phyloP scores from a whole-genome alignment of 129 eudicot species.

The Flaveria ramosissima region DNA sequence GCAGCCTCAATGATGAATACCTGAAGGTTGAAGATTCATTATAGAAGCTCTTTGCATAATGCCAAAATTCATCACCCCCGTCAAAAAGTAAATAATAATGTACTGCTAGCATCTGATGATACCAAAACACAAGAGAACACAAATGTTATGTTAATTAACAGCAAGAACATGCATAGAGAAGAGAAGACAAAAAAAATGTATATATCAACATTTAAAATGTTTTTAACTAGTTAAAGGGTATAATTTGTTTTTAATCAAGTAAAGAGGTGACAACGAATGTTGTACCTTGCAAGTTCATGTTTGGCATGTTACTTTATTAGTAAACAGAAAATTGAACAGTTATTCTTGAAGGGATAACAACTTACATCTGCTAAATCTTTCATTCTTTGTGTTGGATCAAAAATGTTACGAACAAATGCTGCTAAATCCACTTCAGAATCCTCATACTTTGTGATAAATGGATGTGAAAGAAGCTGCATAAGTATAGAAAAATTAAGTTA shows the following conservation, averaged over 20 bases:
- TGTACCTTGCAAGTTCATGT: neutral
- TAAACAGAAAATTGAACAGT: constrained; percentile 9
- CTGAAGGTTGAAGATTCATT: constrained; percentile 70
- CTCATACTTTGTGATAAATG: constrained; percentile 66
- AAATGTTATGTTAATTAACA: neutral
- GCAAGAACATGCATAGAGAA: neutral
- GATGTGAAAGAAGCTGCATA: constrained; percentile 86
- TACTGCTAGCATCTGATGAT: constrained; percentile 88
- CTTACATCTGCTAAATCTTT: constrained; percentile 97
- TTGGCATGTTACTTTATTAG: constrained; percentile 7
- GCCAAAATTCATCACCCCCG: constrained; percentile 95
- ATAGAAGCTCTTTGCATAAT: constrained; percentile 69
- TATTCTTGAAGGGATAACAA: constrained; percentile 22
- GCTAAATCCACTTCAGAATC: constrained; percentile 61
- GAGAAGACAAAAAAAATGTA: neutral
- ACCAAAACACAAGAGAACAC: constrained; percentile 26
- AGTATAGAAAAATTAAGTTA: constrained; percentile 17
- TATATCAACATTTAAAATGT: neutral
- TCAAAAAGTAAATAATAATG: constrained; percentile 93
- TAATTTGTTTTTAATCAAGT: neutral
- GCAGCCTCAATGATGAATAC: constrained; percentile 32
- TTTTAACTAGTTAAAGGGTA: constrained; percentile 14
- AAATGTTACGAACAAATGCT: constrained; percentile 73
- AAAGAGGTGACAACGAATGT: neutral
- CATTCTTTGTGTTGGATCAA: constrained; percentile 91